Evolutionary conservation across 768 basidiomycete genomes (phyloP).

Genomic region (Leccinum pellstonianum): DNA sequence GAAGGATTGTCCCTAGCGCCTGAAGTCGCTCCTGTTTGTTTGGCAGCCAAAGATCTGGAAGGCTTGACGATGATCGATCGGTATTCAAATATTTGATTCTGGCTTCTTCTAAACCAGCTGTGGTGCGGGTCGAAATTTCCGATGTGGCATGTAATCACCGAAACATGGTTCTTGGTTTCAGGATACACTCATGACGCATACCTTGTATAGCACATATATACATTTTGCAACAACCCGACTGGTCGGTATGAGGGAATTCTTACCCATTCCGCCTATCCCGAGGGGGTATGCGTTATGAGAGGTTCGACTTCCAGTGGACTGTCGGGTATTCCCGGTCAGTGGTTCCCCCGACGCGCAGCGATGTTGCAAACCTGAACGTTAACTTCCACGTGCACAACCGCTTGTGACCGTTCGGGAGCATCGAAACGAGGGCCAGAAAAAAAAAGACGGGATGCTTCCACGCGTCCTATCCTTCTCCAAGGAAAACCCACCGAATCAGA

Average conservation of each 20-base stretch:
- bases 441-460: not conserved
- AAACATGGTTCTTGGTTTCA: not conserved
- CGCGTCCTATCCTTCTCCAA: not conserved
- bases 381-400: not conserved
- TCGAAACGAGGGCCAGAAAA: not conserved
- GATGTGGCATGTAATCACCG: constrained; percentile 19
- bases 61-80: not conserved
- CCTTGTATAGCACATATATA: too few species aligned
- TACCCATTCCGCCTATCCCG: too few species aligned
- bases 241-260: too few species aligned
- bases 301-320: not conserved
- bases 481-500: not conserved
- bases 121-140: not conserved
- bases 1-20: not conserved
- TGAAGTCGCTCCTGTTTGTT: constrained; percentile 9
- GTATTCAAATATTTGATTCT: not conserved
- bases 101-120: not conserved
- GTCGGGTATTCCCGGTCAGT: not conserved
- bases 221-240: too few species aligned
- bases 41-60: constrained; percentile 3
- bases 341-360: not conserved
- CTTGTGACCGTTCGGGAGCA: constrained; percentile 1
- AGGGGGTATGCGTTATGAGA: not conserved
- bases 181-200: not conserved
- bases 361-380: not conserved